A percentile compares a stretch with the other conserved stretches of the same genome.
Evolutionary conservation across 202 grass and related monocot species (phyloP).

Genomic region (Setaria italica): DNA sequence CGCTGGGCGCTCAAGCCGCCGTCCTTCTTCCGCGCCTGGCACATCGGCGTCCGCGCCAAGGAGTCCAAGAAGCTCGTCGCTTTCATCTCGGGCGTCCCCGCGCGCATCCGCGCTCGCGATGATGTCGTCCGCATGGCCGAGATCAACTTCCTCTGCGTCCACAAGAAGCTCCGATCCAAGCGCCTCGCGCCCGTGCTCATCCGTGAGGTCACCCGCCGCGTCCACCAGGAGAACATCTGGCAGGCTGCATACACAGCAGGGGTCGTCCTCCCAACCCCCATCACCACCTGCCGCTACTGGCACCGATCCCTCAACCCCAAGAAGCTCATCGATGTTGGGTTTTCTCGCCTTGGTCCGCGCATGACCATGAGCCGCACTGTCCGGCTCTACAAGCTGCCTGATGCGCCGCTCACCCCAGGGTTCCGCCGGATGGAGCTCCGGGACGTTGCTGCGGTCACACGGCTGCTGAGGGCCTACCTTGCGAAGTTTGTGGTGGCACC

Average conservation of each 20-base stretch:
- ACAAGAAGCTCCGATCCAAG: slow-evolving; percentile 99
- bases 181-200: slow-evolving; percentile 97
- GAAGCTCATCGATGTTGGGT: slow-evolving; percentile 96
- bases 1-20: slow-evolving; percentile 93
- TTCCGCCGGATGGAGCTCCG: slow-evolving; percentile 90
- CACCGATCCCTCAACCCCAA: slow-evolving; percentile 92
- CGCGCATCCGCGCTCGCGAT: slow-evolving; percentile 78
- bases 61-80: slow-evolving; percentile 91
- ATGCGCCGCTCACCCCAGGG: slow-evolving; percentile 74
- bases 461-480: slow-evolving; percentile 79
- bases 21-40: slow-evolving; percentile 87
- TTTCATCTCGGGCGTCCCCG: slow-evolving; percentile 92
- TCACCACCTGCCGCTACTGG: slow-evolving; percentile 98
- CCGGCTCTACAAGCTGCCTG: slow-evolving; percentile 92
- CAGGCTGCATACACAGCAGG: slow-evolving; percentile 97
- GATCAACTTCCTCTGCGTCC: slow-evolving; percentile 99
- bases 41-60: slow-evolving; percentile 95
- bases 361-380: slow-evolving; percentile 99
- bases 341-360: slow-evolving; percentile 81
- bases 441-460: slow-evolving; percentile 84
- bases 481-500: slow-evolving; percentile 72
- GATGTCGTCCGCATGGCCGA: slow-evolving; percentile 93
- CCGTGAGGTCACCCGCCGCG: slow-evolving; percentile 91
- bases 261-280: slow-evolving; percentile 85
- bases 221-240: slow-evolving; percentile 98